Base-by-base conservation (phyloP, 257 asterid species). In the Lavandula angustifolia region DNA sequence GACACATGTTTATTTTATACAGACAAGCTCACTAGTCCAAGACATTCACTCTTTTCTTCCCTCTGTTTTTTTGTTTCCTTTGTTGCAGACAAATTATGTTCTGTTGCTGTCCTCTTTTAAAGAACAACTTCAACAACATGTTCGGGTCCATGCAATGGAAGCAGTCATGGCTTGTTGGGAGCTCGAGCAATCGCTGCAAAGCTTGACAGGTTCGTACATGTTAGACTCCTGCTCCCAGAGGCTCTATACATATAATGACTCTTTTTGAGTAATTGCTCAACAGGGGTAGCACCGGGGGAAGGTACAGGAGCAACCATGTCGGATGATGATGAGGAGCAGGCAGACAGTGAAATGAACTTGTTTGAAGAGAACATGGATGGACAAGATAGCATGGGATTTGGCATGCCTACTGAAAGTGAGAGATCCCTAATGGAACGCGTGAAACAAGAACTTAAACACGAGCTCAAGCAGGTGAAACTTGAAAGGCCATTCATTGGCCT, bases 101-200 rank as follows among this genome's bases (percentile, higher is more conserved):
- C 80, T 91, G 31, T 81, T 91, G 82, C 92, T 91, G 53, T 88
- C 96, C 46, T 83, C 96, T 55, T 91, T 91, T 72, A 91, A 91
- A 91, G 98, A 88, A 50, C 98, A 91, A 79, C 84, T 91, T 71
- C 98, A 91, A 52, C 98, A 91, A 50, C 98, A 91, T 67, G 98
- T 91, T 7, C 88, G 98, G 0, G 98, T 91, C 53, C 98, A 91
- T 86, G 98, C 98, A 57, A 88, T 91, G 98, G 98, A 91, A 85
- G 95, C 98, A 13, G 98, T 91, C 81, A 91, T 91, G 98, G 96
- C 98, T 54, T 91, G 98, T 77, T 91, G 98, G 98, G 98, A 91
- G 84, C 96, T 91, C 1, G 98, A 91, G 81, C 98, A 91, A 60
- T 91, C 98, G 4, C 68, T 91, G 73, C 98, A 91, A 72, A 91